A percentile compares a stretch with the other conserved stretches of the same genome.
Conservation (phyloP, 108 stramenopile genomes). For the Skeletonema marinoi region DNA sequence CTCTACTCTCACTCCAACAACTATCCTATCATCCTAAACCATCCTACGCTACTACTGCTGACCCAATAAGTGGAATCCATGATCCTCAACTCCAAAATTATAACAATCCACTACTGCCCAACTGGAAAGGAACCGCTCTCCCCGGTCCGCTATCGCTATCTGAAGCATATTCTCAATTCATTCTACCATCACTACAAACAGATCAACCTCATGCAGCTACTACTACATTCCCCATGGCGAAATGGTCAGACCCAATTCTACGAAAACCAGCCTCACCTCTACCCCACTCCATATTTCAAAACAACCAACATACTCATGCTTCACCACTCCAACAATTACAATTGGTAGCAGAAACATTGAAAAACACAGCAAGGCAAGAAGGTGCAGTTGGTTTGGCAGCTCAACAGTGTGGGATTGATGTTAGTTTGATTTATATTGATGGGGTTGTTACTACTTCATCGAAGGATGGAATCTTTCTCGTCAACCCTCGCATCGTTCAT, state of each 20-base stretch:
- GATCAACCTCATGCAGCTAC: neutral
- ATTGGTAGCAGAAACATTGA: constrained; percentile 45
- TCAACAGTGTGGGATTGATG: constrained; percentile 86
- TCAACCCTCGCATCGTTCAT: constrained; percentile 78
- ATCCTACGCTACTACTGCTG: neutral
- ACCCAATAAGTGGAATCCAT: constrained; percentile 16
- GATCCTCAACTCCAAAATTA: constrained; percentile 21
- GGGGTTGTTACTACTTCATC: neutral
- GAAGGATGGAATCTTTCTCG: constrained; percentile 44
- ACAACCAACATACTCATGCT: neutral
- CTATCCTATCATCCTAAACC: neutral
- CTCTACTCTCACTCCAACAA: neutral
- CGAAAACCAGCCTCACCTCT: constrained; percentile 50
- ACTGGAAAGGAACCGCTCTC: constrained; percentile 38
- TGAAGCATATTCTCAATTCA: constrained; percentile 17
- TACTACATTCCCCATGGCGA: constrained; percentile 54
- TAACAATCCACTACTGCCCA: constrained; percentile 10
- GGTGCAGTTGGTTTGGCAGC: constrained; percentile 86
- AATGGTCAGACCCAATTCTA: constrained; percentile 85
- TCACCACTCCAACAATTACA: constrained; percentile 3
- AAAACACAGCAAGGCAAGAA: constrained; percentile 57
- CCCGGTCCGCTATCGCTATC: constrained; percentile 22
- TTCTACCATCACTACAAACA: neutral
- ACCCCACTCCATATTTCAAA: constrained; percentile 23
- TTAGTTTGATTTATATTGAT: constrained; percentile 67